Evolutionary conservation across 2,329 filamentous ascomycete genomes (phyloP).

Genomic region (Scopulariopsis brevicaulis): DNA sequence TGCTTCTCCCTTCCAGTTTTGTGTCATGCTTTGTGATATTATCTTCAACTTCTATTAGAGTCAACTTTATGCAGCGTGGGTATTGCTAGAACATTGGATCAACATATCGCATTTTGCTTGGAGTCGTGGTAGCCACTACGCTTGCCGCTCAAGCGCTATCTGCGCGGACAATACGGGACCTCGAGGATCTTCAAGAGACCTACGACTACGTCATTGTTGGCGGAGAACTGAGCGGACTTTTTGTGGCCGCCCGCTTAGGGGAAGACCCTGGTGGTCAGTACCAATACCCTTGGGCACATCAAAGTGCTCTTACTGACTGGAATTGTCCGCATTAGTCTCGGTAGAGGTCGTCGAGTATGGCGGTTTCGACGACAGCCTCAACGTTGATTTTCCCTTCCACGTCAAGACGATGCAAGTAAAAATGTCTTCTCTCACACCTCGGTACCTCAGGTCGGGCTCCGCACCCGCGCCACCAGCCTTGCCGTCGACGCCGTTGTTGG

Average conservation of each 20-base stretch:
- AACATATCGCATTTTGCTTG: neutral
- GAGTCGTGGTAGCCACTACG: neutral
- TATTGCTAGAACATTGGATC: neutral
- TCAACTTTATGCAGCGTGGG: neutral
- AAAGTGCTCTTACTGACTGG: neutral
- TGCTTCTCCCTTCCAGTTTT: neutral
- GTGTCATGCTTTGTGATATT: neutral
- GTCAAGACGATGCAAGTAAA: conserved; percentile 15
- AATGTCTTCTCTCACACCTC: conserved; percentile 9
- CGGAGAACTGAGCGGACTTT: conserved; percentile 22
- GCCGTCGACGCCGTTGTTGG: conserved; percentile 24
- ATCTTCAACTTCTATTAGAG: neutral
- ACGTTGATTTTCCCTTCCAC: conserved; percentile 15
- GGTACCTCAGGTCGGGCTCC: conserved; percentile 22
- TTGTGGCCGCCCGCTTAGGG: conserved; percentile 23
- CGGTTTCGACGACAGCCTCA: conserved; percentile 17
- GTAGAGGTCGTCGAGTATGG: conserved; percentile 26
- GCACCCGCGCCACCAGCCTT: conserved; percentile 20
- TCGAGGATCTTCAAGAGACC: neutral
- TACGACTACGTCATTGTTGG: conserved; percentile 23
- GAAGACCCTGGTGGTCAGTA: conserved; percentile 11
- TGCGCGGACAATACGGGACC: neutral
- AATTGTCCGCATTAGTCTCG: conserved; percentile 10
- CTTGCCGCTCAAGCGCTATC: neutral
- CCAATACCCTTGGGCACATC: neutral